Percentiles rank a stretch among this genome's conserved stretches.
Evolutionary conservation across 2,329 filamentous ascomycete genomes (phyloP).

Genomic region (Xylaria sp.): DNA sequence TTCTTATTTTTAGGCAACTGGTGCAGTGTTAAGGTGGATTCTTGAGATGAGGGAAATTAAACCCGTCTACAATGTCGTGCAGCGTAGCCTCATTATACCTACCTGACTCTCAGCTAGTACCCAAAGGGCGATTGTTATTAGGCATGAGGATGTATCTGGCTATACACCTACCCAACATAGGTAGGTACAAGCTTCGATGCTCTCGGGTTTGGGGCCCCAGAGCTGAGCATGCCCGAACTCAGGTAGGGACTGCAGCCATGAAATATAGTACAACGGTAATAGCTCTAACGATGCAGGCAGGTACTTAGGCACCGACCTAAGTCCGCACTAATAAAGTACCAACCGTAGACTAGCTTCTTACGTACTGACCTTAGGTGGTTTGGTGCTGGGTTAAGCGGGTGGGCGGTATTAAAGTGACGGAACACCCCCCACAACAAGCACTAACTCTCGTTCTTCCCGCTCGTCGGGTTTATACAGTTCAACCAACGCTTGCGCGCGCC

Average conservation of each 20-base stretch:
- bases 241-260: neutral
- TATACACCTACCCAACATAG: constrained; percentile 4
- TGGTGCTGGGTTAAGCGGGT: constrained; percentile 26
- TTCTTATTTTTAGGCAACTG: neutral
- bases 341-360: neutral
- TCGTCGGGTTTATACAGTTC: constrained; percentile 31
- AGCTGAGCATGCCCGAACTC: constrained; percentile 1
- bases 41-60: constrained; percentile 7
- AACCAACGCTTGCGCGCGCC: constrained; percentile 14
- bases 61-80: neutral
- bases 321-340: neutral
- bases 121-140: constrained; percentile 10
- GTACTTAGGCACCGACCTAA: constrained; percentile 3
- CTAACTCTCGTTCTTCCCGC: constrained; percentile 32
- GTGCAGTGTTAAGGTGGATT: neutral
- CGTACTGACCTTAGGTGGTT: constrained; percentile 8
- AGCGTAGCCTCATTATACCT: neutral
- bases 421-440: constrained; percentile 33
- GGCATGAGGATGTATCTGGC: constrained; percentile 6
- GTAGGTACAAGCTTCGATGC: constrained; percentile 1
- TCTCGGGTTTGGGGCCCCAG: neutral
- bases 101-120: constrained; percentile 11
- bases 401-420: constrained; percentile 37
- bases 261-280: neutral
- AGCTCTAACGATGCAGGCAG: neutral